Evolutionary conservation across 192 early-diverging fungal species (phyloP).

Genomic region (Umbelopsis sp.): DNA sequence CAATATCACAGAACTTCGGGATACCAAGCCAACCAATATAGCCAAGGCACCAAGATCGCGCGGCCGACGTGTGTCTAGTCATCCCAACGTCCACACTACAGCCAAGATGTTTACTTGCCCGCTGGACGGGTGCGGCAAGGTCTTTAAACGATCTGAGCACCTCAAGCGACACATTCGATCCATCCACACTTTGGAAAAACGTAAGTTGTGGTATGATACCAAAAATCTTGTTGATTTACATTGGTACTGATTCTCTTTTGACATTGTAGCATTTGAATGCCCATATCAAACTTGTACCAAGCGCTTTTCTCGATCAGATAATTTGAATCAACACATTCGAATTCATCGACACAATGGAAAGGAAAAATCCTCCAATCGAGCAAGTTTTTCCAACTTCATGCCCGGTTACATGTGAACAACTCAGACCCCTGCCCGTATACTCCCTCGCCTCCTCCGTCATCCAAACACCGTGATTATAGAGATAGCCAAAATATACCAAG

Average conservation of each 20-base stretch:
- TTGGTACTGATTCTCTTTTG: not conserved
- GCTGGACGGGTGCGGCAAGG: constrained; percentile 57
- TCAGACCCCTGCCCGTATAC: too few relatives aligned
- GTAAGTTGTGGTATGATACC: constrained; percentile 38
- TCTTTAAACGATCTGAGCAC: constrained; percentile 65
- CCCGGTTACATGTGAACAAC: constrained; percentile 6
- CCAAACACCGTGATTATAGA: too few relatives aligned
- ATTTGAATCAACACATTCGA: constrained; percentile 60
- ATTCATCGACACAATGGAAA: constrained; percentile 54
- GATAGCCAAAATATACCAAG: too few relatives aligned
- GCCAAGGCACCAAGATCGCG: constrained; percentile 51
- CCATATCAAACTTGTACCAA: constrained; percentile 57
- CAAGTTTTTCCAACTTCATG: constrained; percentile 17
- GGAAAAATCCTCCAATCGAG: constrained; percentile 13
- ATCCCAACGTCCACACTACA: constrained; percentile 48
- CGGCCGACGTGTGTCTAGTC: constrained; percentile 57
- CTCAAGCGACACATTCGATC: constrained; percentile 62
- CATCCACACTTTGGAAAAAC: constrained; percentile 65
- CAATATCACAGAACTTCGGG: not conserved
- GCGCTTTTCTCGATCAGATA: constrained; percentile 60
- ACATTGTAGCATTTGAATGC: constrained; percentile 51
- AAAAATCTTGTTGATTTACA: not conserved
- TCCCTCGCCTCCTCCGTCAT: too few relatives aligned
- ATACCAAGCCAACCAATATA: constrained; percentile 13
- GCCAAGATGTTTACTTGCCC: constrained; percentile 59